Evolutionary conservation across 176 grass and related monocot genomes (phyloP).

Genomic region (Oryza coarctata): DNA sequence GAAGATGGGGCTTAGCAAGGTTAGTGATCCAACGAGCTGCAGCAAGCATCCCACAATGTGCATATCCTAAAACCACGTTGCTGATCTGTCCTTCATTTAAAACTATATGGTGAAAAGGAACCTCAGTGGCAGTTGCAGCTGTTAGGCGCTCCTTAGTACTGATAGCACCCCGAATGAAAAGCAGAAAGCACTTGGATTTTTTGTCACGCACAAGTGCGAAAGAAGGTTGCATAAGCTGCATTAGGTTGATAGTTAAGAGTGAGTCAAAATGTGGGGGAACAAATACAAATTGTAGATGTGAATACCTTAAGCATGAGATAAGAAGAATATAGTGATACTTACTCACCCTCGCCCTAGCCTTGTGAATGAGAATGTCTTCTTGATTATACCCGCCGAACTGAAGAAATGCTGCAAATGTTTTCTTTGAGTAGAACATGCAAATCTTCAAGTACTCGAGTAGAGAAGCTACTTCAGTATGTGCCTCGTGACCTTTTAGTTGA

Average conservation of each 20-base stretch:
- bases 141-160: slow-evolving; percentile 81
- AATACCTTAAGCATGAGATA: background rate
- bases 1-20: slow-evolving; percentile 51
- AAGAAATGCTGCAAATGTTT: slow-evolving; percentile 70
- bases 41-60: slow-evolving; percentile 75
- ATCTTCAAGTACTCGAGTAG: slow-evolving; percentile 74
- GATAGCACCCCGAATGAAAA: slow-evolving; percentile 82
- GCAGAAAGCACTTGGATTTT: slow-evolving; percentile 70
- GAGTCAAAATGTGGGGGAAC: background rate
- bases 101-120: slow-evolving; percentile 82
- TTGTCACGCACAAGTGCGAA: slow-evolving; percentile 67
- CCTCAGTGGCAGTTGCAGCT: slow-evolving; percentile 68
- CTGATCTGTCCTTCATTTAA: slow-evolving; percentile 61
- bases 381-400: slow-evolving; percentile 68
- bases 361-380: slow-evolving; percentile 71
- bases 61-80: slow-evolving; percentile 74
- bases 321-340: slow-evolving; percentile 39
- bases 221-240: slow-evolving; percentile 84
- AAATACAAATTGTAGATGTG: background rate
- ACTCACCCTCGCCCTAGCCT: slow-evolving; percentile 85
- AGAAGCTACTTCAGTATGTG: slow-evolving; percentile 52
- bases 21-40: slow-evolving; percentile 71
- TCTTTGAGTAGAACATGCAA: slow-evolving; percentile 90
- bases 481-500: slow-evolving; percentile 66
- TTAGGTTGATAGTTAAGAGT: slow-evolving; percentile 20